phyloP scores from a whole-genome alignment of 306 rosid genomes.

The Gillenia trifoliata region DNA sequence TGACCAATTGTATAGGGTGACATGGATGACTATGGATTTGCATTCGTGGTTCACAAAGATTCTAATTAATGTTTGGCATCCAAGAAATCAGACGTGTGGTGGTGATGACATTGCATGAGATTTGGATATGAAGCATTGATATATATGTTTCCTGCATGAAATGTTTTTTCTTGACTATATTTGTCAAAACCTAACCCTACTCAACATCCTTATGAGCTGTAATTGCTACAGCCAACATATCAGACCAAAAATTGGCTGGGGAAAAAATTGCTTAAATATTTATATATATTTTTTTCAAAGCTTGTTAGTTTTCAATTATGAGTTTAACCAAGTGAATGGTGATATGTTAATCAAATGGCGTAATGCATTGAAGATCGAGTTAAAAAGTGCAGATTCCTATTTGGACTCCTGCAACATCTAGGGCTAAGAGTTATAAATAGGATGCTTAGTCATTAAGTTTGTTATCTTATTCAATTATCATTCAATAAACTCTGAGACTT shows the following conservation, averaged over 20 bases:
- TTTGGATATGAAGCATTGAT: neutral
- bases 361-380: neutral
- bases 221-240: neutral
- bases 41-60: slow-evolving; percentile 8
- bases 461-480: no score
- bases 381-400: neutral
- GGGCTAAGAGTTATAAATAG: no score
- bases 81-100: slow-evolving; percentile 16
- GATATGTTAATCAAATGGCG: no score
- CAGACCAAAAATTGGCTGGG: neutral
- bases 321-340: neutral
- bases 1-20: slow-evolving; percentile 13
- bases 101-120: slow-evolving; percentile 1
- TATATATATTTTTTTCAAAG: neutral
- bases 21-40: slow-evolving; percentile 20
- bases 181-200: neutral
- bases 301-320: neutral
- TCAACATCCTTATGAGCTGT: neutral
- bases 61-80: slow-evolving; percentile 26
- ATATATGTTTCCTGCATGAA: neutral
- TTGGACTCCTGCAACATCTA: neutral
- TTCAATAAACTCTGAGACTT: no score
- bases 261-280: neutral
- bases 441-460: no score
- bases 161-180: neutral